These are phyloP conservation scores for Colletotrichum navitas DNA, from an alignment of 2,329 filamentous ascomycete species.

Conservation along the genomic window DNA sequence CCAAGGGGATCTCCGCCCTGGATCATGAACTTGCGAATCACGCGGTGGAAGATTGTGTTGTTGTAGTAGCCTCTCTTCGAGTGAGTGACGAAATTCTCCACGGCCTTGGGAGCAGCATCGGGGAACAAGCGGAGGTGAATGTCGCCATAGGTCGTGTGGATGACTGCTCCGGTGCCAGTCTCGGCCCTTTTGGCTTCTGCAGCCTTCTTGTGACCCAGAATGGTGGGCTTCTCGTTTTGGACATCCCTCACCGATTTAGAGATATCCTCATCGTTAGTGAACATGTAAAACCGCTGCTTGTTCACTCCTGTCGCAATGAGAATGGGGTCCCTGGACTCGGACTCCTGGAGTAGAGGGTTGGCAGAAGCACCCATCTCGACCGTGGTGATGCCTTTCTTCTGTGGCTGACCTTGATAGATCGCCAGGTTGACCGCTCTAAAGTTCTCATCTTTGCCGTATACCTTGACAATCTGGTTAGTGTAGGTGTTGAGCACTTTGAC, in stretches of 20 bases:
- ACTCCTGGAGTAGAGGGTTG: slow-evolving; percentile 93
- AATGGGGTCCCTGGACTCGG: slow-evolving; percentile 91
- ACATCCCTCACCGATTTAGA: slow-evolving; percentile 89
- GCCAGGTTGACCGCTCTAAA: slow-evolving; percentile 86
- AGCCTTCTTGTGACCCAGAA: slow-evolving; percentile 69
- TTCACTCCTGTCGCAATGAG: slow-evolving; percentile 85
- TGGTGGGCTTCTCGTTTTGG: slow-evolving; percentile 91
- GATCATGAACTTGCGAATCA: slow-evolving; percentile 99
- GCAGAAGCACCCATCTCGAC: slow-evolving; percentile 96
- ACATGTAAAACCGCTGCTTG: slow-evolving; percentile 97
- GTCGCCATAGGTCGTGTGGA: slow-evolving; percentile 95
- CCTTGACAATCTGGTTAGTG: slow-evolving; percentile 90
- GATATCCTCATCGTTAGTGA: slow-evolving; percentile 88
- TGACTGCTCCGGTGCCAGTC: slow-evolving; percentile 81
- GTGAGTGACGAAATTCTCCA: slow-evolving; percentile 98
- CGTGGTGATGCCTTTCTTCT: slow-evolving; percentile 93
- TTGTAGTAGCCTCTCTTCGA: slow-evolving; percentile 94
- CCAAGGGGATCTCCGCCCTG: slow-evolving; percentile 87
- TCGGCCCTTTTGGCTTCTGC: slow-evolving; percentile 73
- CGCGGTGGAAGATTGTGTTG: slow-evolving; percentile 95
- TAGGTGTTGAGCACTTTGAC: slow-evolving; percentile 96
- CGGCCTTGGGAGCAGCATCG: slow-evolving; percentile 90
- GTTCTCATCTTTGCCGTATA: slow-evolving; percentile 91
- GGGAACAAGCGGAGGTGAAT: slow-evolving; percentile 95
- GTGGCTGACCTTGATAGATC: slow-evolving; percentile 94